phyloP scores from a whole-genome alignment of 2,329 filamentous ascomycete genomes.

The Piedraia hortae region DNA sequence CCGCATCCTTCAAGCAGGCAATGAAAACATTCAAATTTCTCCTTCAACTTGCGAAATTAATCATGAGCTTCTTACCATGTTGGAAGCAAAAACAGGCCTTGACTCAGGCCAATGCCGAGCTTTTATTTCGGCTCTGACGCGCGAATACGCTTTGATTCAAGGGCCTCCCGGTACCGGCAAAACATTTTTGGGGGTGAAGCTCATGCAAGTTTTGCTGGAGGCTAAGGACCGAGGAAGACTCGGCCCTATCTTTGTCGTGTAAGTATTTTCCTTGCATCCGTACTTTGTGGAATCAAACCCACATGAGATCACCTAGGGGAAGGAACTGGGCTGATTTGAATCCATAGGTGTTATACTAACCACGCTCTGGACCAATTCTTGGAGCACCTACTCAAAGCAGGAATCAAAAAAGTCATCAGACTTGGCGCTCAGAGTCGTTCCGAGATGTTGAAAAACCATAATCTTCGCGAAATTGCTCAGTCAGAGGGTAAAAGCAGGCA shows the following conservation, averaged over 20 bases:
- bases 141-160: conserved; percentile 33
- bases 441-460: conserved; percentile 22
- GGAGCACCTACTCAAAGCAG: conserved; percentile 26
- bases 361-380: conserved; percentile 31
- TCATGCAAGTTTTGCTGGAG: conserved; percentile 30
- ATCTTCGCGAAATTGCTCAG: conserved; percentile 18
- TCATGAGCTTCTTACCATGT: conserved; percentile 1
- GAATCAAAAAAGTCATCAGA: conserved; percentile 20
- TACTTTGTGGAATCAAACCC: too few relatives aligned
- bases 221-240: conserved; percentile 12
- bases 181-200: conserved; percentile 28
- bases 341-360: conserved; percentile 21
- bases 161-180: conserved; percentile 48
- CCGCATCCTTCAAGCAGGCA: too few relatives aligned
- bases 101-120: conserved; percentile 25
- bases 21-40: conserved; percentile 25
- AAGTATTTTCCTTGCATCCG: too few relatives aligned
- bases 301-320: too few relatives aligned
- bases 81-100: conserved; percentile 17
- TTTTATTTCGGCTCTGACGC: conserved; percentile 24
- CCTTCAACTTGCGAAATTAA: conserved; percentile 9
- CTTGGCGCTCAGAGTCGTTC: conserved; percentile 33
- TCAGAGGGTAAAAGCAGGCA: too few relatives aligned
- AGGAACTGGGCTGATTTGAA: too few relatives aligned
- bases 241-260: conserved; percentile 1